Conservation (phyloP, 2,329 filamentous ascomycete genomes). For the Cladobotryum protrusum region DNA sequence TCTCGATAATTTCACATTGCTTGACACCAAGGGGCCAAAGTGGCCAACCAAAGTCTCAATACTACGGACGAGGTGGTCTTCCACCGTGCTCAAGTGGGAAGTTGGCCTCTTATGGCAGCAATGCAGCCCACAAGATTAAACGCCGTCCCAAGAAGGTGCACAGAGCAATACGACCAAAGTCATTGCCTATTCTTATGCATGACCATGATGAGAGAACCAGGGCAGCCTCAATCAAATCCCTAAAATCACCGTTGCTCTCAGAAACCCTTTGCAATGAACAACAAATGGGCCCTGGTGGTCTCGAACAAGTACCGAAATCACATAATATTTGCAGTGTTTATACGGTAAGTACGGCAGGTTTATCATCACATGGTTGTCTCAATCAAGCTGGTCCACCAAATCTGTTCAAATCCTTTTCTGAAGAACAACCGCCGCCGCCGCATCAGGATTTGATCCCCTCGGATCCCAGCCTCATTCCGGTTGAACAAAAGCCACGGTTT, state of each 20-base stretch:
- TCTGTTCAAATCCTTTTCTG: constrained; percentile 66
- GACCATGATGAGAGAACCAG: too few species aligned
- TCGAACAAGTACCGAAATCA: too few species aligned
- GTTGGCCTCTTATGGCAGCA: constrained; percentile 59
- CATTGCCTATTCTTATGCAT: too few species aligned
- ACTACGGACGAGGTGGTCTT: constrained; percentile 64
- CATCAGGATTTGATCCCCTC: constrained; percentile 76
- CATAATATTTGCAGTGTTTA: too few species aligned
- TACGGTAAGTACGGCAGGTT: constrained; percentile 22
- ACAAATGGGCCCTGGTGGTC: too few species aligned
- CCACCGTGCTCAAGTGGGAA: constrained; percentile 63
- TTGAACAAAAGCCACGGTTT: constrained; percentile 74
- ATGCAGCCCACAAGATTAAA: too few species aligned
- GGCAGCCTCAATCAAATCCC: too few species aligned
- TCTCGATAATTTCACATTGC: constrained; percentile 65
- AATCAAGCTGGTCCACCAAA: constrained; percentile 71
- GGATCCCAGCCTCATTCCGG: constrained; percentile 68
- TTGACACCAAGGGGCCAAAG: constrained; percentile 56
- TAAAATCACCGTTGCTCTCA: too few species aligned
- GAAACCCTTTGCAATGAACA: too few species aligned
- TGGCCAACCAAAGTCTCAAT: constrained; percentile 57
- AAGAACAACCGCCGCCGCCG: constrained; percentile 67
- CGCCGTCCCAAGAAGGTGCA: too few species aligned
- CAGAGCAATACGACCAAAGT: too few species aligned
- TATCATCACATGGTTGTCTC: constrained; percentile 67